These are phyloP conservation scores for Kluyveromyces siamensis DNA, from an alignment of 805 yeast species.

Conservation along the genomic window DNA sequence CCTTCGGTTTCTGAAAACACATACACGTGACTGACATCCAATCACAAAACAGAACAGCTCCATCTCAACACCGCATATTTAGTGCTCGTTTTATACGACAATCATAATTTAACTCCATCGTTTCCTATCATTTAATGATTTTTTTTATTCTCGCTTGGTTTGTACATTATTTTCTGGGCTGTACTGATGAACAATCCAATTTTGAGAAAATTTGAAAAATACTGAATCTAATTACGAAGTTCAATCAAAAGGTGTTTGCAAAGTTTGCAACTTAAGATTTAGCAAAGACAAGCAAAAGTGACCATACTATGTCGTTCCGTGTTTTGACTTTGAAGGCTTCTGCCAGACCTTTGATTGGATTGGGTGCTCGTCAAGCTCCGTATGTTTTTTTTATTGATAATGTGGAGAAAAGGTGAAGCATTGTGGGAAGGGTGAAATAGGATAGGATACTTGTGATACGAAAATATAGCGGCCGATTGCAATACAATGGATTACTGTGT, in stretches of 20 bases:
- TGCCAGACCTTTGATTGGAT: constrained; percentile 16
- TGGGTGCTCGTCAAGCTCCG: constrained; percentile 20
- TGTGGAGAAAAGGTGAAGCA: background rate
- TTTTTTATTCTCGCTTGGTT: background rate
- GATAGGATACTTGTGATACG: background rate
- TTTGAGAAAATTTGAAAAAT: background rate
- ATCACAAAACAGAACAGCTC: background rate
- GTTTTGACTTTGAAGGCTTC: constrained; percentile 19
- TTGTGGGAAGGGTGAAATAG: background rate
- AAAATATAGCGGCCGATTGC: background rate
- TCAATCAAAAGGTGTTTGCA: background rate
- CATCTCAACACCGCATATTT: background rate
- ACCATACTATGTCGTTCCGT: constrained; percentile 22
- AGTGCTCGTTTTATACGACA: background rate
- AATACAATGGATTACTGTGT: background rate
- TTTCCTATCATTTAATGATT: background rate
- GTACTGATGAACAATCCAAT: background rate
- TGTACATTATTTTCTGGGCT: constrained; percentile 1
- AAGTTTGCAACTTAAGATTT: background rate
- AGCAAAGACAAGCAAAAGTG: background rate
- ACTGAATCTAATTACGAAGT: background rate
- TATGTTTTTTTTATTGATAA: constrained; percentile 2
- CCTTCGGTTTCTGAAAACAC: background rate
- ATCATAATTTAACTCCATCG: background rate
- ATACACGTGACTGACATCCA: background rate